These are phyloP conservation scores for Trichosporon ovoides DNA, from an alignment of 1,284 basidiomycete species.

Conservation along the genomic window DNA sequence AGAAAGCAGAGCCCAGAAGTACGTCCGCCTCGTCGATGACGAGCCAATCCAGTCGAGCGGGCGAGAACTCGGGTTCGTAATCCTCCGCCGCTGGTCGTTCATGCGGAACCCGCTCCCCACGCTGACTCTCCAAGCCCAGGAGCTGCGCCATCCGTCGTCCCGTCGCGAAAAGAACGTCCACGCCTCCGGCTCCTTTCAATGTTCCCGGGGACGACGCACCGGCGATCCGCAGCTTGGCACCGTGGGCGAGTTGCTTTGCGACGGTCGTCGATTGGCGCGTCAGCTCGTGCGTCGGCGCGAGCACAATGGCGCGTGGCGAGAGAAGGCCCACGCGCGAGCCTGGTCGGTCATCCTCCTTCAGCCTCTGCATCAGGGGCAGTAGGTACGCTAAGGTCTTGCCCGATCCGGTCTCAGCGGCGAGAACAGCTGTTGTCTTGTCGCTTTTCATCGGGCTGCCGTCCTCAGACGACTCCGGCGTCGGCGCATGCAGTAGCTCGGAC, in stretches of 20 bases:
- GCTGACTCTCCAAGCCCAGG: constrained; percentile 53
- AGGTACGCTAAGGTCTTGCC: constrained; percentile 88
- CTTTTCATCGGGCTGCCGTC: constrained; percentile 18
- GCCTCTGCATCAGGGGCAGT: constrained; percentile 68
- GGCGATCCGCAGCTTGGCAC: constrained; percentile 65
- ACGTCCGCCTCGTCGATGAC: constrained; percentile 84
- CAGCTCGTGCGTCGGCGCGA: constrained; percentile 83
- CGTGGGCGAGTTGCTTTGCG: constrained; percentile 68
- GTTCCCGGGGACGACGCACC: constrained; percentile 56
- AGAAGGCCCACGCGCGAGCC: neutral
- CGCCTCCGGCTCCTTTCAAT: constrained; percentile 28
- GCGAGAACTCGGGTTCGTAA: constrained; percentile 2
- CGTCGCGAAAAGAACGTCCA: constrained; percentile 72
- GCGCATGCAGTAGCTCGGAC: constrained; percentile 53
- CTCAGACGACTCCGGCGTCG: neutral
- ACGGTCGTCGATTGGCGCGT: constrained; percentile 67
- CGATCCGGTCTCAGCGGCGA: constrained; percentile 81
- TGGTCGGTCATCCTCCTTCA: constrained; percentile 54
- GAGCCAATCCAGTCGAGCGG: constrained; percentile 64
- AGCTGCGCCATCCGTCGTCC: constrained; percentile 73
- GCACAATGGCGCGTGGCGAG: constrained; percentile 65
- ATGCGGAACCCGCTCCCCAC: constrained; percentile 59
- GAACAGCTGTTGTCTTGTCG: constrained; percentile 50
- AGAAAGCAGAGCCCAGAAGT: constrained; percentile 76
- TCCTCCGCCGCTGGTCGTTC: constrained; percentile 44